These are phyloP conservation scores for Pseudozyma tsukubaensis DNA, from an alignment of 1,284 basidiomycete genomes.

Conservation along the genomic window DNA sequence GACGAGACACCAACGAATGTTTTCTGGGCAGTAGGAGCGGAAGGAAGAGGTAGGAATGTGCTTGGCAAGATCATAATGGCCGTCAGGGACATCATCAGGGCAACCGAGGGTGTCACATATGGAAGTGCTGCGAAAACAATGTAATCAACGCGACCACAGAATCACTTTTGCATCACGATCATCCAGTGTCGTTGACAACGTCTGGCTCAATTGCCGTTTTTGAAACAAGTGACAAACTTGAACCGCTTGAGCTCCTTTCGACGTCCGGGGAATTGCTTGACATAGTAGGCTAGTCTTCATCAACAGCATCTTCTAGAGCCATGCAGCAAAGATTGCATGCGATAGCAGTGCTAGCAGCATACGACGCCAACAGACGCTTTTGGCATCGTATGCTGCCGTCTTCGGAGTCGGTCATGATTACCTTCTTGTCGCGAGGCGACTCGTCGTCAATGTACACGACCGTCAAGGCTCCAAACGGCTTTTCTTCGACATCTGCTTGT, in stretches of 20 bases:
- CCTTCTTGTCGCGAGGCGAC: conserved; percentile 10
- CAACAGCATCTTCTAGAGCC: conserved; percentile 11
- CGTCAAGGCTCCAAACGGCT: conserved; percentile 12
- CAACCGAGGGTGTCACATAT: conserved; percentile 33
- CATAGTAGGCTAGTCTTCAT: conserved; percentile 12
- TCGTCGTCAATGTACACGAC: conserved; percentile 17
- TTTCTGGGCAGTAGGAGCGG: conserved; percentile 54
- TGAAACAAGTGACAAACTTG: too few species aligned
- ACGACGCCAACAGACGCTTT: conserved; percentile 7
- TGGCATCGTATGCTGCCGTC: conserved; percentile 4
- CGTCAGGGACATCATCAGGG: conserved; percentile 48
- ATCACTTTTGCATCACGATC: too few species aligned
- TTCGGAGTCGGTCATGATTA: conserved; percentile 10
- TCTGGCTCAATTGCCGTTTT: too few species aligned
- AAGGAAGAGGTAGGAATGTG: conserved; percentile 49
- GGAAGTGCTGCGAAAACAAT: conserved; percentile 50
- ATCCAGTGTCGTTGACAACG: too few species aligned
- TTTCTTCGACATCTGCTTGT: conserved; percentile 5
- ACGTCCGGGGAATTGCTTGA: background rate
- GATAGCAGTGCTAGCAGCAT: conserved; percentile 8
- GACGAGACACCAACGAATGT: conserved; percentile 55
- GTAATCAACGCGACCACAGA: background rate
- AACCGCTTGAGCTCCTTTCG: too few species aligned
- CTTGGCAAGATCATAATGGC: conserved; percentile 50
- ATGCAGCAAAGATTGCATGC: conserved; percentile 18